phyloP scores from a whole-genome alignment of 2,329 filamentous ascomycete species.

The Trichophyton simii region DNA sequence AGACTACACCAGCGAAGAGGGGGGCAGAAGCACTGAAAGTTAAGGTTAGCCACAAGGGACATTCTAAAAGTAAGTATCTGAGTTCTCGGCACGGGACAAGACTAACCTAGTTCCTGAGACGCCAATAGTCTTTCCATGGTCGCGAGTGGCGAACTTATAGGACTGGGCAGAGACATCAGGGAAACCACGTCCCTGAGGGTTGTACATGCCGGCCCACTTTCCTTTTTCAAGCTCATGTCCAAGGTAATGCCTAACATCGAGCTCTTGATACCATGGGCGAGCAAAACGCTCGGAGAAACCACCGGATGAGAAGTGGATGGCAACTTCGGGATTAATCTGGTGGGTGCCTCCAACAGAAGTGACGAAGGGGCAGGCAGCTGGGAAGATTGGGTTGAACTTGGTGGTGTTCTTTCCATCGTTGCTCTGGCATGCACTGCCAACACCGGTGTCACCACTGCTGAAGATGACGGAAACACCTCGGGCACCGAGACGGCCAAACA shows the following conservation, averaged over 20 bases:
- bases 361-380: constrained; percentile 48
- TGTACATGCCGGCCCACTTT: constrained; percentile 35
- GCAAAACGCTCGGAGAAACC: constrained; percentile 40
- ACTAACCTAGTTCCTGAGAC: constrained; percentile 38
- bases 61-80: not conserved
- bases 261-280: constrained; percentile 37
- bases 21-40: constrained; percentile 44
- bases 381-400: constrained; percentile 43
- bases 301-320: constrained; percentile 41
- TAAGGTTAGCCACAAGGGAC: constrained; percentile 6
- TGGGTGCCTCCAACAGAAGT: constrained; percentile 51
- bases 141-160: constrained; percentile 27
- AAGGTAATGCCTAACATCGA: constrained; percentile 35
- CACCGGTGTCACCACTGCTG: constrained; percentile 49
- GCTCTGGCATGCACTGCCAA: constrained; percentile 42
- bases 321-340: constrained; percentile 41
- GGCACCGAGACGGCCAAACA: constrained; percentile 51
- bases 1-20: constrained; percentile 50
- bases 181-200: constrained; percentile 44
- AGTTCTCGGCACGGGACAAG: constrained; percentile 7
- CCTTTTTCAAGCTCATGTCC: constrained; percentile 25
- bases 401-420: constrained; percentile 44
- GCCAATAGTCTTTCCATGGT: constrained; percentile 25
- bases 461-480: constrained; percentile 57
- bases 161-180: constrained; percentile 51